phyloP scores from a whole-genome alignment of 73 alveolate genomes.

The Paramecium sexaurelia region DNA sequence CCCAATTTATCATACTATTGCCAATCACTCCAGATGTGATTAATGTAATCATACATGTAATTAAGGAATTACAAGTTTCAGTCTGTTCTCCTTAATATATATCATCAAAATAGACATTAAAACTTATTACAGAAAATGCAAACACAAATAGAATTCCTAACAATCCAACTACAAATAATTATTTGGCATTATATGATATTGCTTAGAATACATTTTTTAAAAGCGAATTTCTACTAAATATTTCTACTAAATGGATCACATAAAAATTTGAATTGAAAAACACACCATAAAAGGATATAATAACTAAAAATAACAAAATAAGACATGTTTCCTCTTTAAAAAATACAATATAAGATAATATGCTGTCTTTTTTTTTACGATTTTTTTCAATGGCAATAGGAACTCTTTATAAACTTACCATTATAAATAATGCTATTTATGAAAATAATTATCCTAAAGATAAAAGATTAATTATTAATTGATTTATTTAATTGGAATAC shows the following conservation, averaged over 20 bases:
- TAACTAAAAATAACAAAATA: background rate
- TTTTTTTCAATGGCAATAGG: background rate
- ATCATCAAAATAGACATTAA: conserved; percentile 49
- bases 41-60: conserved; percentile 65
- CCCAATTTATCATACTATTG: conserved; percentile 52
- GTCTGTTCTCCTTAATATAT: conserved; percentile 36
- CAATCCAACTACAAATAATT: conserved; percentile 44
- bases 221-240: background rate
- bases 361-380: background rate
- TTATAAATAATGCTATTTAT: background rate
- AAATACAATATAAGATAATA: background rate
- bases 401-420: background rate
- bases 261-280: background rate
- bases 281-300: background rate
- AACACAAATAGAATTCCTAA: conserved; percentile 53
- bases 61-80: conserved; percentile 42
- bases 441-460: background rate
- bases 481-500: background rate
- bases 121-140: conserved; percentile 33
- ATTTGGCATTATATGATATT: conserved; percentile 34
- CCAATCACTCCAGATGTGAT: conserved; percentile 62
- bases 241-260: background rate
- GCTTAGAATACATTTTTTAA: conserved; percentile 55
- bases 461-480: background rate
- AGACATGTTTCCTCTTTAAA: background rate